A percentile compares a stretch with the other conserved stretches of the same genome.
phyloP scores from a whole-genome alignment of 1,284 basidiomycete species.

The Trichosporon coremiiforme region DNA sequence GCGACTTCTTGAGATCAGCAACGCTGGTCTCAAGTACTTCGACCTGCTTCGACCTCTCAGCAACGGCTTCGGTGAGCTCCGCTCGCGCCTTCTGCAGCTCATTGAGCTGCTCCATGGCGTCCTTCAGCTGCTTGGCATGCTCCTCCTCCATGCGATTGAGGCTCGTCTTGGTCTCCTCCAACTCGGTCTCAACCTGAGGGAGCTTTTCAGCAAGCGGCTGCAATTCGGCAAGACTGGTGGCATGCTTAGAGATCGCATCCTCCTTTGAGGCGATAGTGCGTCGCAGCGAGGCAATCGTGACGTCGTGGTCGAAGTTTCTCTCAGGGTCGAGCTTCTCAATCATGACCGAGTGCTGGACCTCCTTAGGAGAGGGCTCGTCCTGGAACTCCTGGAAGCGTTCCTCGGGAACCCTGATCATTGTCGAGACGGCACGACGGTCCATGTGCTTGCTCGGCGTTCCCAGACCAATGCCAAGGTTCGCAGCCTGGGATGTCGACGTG shows the following conservation, averaged over 20 bases:
- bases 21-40: slow-evolving; percentile 44
- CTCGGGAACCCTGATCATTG: slow-evolving; percentile 41
- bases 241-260: slow-evolving; percentile 34
- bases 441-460: slow-evolving; percentile 37
- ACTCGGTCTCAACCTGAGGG: slow-evolving; percentile 16
- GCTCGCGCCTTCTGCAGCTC: slow-evolving; percentile 41
- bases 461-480: slow-evolving; percentile 35
- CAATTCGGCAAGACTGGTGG: slow-evolving; percentile 20
- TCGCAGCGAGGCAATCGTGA: slow-evolving; percentile 38
- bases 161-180: slow-evolving; percentile 28
- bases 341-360: slow-evolving; percentile 23
- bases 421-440: slow-evolving; percentile 52
- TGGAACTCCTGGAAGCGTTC: slow-evolving; percentile 26
- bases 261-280: slow-evolving; percentile 42
- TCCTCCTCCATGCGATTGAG: slow-evolving; percentile 30
- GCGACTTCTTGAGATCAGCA: slow-evolving; percentile 44
- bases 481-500: slow-evolving; percentile 30
- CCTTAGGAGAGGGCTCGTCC: slow-evolving; percentile 7
- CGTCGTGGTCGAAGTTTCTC: slow-evolving; percentile 41
- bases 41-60: slow-evolving; percentile 40
- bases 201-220: slow-evolving; percentile 28
- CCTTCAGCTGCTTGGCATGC: slow-evolving; percentile 33
- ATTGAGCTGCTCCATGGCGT: slow-evolving; percentile 28
- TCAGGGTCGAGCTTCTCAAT: slow-evolving; percentile 26
- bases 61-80: slow-evolving; percentile 37